A percentile compares a stretch with the other conserved stretches of the same genome.
These are phyloP conservation scores for Hanseniaspora clermontiae DNA, from an alignment of 805 yeast species.

Conservation along the genomic window DNA sequence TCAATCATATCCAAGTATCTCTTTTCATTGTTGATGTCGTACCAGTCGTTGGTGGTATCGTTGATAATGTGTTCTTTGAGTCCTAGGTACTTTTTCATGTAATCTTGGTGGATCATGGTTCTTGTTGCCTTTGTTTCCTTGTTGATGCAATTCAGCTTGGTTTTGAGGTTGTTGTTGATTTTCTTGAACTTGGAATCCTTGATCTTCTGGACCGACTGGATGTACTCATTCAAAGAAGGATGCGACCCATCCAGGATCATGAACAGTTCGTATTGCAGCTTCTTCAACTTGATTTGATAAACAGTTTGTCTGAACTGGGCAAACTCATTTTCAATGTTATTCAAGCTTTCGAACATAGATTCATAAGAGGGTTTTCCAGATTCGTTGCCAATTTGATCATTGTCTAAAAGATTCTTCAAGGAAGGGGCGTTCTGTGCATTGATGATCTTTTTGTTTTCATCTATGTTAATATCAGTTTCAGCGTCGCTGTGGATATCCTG, in stretches of 20 bases:
- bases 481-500: slow-evolving; percentile 47
- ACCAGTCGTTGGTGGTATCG: slow-evolving; percentile 77
- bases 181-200: slow-evolving; percentile 55
- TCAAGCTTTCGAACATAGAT: slow-evolving; percentile 34
- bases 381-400: slow-evolving; percentile 19
- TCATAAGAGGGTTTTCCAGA: slow-evolving; percentile 27
- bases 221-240: slow-evolving; percentile 70
- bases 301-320: slow-evolving; percentile 74
- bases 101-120: slow-evolving; percentile 74
- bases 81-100: slow-evolving; percentile 53
- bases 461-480: slow-evolving; percentile 14
- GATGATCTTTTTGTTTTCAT: neutral
- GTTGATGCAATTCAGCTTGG: slow-evolving; percentile 63
- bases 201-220: slow-evolving; percentile 56
- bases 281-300: slow-evolving; percentile 67
- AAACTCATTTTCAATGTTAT: slow-evolving; percentile 72
- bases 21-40: slow-evolving; percentile 79
- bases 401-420: slow-evolving; percentile 12
- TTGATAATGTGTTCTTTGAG: slow-evolving; percentile 50
- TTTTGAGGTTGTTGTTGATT: slow-evolving; percentile 41
- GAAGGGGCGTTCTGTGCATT: neutral
- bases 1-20: slow-evolving; percentile 56
- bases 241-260: slow-evolving; percentile 83
- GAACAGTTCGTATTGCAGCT: slow-evolving; percentile 69
- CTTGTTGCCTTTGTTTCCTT: slow-evolving; percentile 71